These are phyloP conservation scores for Pleurotus tuber-regium DNA, from an alignment of 768 basidiomycete species.

Conservation along the genomic window DNA sequence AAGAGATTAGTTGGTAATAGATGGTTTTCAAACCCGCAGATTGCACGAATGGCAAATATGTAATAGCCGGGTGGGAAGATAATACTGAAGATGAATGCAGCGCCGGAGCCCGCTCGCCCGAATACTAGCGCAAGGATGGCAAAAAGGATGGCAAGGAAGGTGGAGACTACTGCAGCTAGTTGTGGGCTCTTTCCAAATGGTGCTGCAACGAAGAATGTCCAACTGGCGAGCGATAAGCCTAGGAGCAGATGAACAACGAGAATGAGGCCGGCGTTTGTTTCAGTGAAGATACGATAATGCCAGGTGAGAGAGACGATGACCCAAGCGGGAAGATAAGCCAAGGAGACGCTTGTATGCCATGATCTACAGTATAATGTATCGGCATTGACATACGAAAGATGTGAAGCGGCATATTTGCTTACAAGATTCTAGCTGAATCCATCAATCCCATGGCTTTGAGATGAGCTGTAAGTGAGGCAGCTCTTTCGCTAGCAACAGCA, in stretches of 20 bases:
- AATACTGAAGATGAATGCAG: slow-evolving; percentile 61
- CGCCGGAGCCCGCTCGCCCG: slow-evolving; percentile 34
- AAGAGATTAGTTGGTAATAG: slow-evolving; percentile 51
- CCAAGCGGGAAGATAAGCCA: slow-evolving; percentile 78
- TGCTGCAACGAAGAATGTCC: slow-evolving; percentile 67
- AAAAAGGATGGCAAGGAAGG: slow-evolving; percentile 63
- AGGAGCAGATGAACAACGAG: slow-evolving; percentile 65
- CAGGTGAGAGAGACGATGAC: slow-evolving; percentile 62
- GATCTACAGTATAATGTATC: slow-evolving; percentile 40
- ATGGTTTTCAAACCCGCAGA: slow-evolving; percentile 67
- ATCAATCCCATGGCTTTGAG: slow-evolving; percentile 80
- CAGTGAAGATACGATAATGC: slow-evolving; percentile 64
- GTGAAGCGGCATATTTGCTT: slow-evolving; percentile 17
- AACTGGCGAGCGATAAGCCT: slow-evolving; percentile 65
- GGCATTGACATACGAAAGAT: background rate
- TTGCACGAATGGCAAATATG: slow-evolving; percentile 64
- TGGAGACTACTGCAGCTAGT: slow-evolving; percentile 64
- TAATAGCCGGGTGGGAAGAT: slow-evolving; percentile 78
- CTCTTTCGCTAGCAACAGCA: slow-evolving; percentile 63
- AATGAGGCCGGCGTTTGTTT: slow-evolving; percentile 57
- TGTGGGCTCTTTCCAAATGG: slow-evolving; percentile 75
- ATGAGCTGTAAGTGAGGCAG: slow-evolving; percentile 61
- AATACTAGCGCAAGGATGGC: slow-evolving; percentile 66
- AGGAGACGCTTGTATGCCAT: slow-evolving; percentile 67
- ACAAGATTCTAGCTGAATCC: slow-evolving; percentile 67